Conservation (phyloP, 2,329 filamentous ascomycete species). For the Colletotrichum agaves region DNA sequence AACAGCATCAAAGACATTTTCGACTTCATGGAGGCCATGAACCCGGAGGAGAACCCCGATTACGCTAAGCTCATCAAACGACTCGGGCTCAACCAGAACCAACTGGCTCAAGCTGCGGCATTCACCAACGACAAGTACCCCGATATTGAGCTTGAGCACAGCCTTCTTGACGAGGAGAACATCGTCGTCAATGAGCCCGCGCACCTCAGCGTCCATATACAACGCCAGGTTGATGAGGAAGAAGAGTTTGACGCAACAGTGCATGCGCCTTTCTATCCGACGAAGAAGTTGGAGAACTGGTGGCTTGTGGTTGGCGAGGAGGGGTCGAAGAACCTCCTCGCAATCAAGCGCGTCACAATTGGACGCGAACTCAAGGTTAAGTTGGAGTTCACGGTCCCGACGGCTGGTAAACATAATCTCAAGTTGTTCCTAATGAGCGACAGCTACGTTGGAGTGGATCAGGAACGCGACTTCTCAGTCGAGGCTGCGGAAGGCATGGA, state of each 20-base stretch:
- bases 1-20: conserved; percentile 89
- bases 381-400: conserved; percentile 89
- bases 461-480: conserved; percentile 89
- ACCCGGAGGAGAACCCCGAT: conserved; percentile 88
- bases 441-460: conserved; percentile 95
- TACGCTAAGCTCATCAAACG: conserved; percentile 81
- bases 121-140: conserved; percentile 98
- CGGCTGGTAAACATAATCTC: conserved; percentile 84
- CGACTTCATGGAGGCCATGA: conserved; percentile 99
- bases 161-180: conserved; percentile 82
- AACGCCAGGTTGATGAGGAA: conserved; percentile 81
- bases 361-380: conserved; percentile 79
- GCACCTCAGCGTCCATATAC: conserved; percentile 85
- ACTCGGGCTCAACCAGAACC: conserved; percentile 81
- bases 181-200: conserved; percentile 84
- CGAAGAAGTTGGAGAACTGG: conserved; percentile 96
- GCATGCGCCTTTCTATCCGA: conserved; percentile 94
- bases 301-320: conserved; percentile 98
- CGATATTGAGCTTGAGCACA: conserved; percentile 90
- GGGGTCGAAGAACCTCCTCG: conserved; percentile 84
- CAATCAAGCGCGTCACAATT: conserved; percentile 94
- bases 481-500: conserved; percentile 93
- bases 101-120: conserved; percentile 87
- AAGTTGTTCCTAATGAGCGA: conserved; percentile 97
- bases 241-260: conserved; percentile 80